phyloP scores from a whole-genome alignment of 2,329 filamentous ascomycete species.

The Purpureocillium lavendulum region DNA sequence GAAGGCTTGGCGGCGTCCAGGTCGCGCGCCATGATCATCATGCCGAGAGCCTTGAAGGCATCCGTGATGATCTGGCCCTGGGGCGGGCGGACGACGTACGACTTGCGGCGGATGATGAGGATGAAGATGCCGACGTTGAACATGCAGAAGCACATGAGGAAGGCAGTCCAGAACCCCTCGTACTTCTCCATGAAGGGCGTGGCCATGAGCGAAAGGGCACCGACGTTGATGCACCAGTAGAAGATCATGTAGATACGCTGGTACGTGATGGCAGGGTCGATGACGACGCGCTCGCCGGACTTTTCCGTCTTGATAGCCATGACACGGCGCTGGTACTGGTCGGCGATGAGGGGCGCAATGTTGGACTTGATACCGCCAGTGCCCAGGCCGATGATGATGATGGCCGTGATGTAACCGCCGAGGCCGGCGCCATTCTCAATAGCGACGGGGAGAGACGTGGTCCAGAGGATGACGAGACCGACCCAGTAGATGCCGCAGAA shows the following conservation, averaged over 20 bases:
- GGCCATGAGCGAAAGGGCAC: constrained; percentile 58
- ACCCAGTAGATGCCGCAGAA: constrained; percentile 51
- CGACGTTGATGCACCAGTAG: constrained; percentile 67
- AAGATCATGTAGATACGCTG: constrained; percentile 68
- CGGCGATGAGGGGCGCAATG: constrained; percentile 49
- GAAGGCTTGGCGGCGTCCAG: constrained; percentile 58
- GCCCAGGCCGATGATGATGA: constrained; percentile 57
- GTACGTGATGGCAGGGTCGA: constrained; percentile 58
- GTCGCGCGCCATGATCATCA: constrained; percentile 32
- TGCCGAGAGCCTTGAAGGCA: constrained; percentile 43
- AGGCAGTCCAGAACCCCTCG: constrained; percentile 61
- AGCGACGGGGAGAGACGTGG: constrained; percentile 34
- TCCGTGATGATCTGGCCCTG: constrained; percentile 58
- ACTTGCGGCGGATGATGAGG: constrained; percentile 37
- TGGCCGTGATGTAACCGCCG: constrained; percentile 42
- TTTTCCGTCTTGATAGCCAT: constrained; percentile 41
- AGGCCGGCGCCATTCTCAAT: constrained; percentile 31
- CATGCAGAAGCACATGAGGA: constrained; percentile 46
- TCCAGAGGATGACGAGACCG: constrained; percentile 45
- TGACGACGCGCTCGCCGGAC: constrained; percentile 50
- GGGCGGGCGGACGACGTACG: constrained; percentile 42
- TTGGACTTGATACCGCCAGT: constrained; percentile 66
- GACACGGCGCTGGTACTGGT: constrained; percentile 51
- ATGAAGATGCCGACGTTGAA: constrained; percentile 52
- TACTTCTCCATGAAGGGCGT: constrained; percentile 62